phyloP scores from a whole-genome alignment of 2,329 filamentous ascomycete genomes.

The Fonsecaea nubica region DNA sequence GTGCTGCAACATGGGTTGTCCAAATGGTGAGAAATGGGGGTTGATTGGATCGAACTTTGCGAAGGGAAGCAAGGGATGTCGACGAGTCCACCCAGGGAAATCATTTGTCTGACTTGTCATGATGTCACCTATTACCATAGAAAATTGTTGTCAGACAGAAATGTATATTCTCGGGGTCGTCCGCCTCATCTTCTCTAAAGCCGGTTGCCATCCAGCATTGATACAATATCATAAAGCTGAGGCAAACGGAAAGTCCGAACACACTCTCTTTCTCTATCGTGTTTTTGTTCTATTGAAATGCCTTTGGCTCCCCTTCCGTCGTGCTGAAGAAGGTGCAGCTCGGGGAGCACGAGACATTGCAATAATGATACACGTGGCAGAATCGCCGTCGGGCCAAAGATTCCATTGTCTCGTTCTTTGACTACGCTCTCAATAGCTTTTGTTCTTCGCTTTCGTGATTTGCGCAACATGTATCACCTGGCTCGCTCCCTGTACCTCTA shows the following conservation, averaged over 20 bases:
- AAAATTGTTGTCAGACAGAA: background rate
- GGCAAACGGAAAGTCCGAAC: background rate
- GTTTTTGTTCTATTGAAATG: background rate
- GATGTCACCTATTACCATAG: background rate
- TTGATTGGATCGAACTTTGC: background rate
- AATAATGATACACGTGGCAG: slow-evolving; percentile 35
- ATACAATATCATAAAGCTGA: background rate
- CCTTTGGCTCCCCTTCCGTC: background rate
- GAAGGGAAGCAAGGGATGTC: background rate
- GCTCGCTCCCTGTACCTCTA: slow-evolving; percentile 93
- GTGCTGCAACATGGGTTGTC: background rate
- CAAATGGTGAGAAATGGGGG: background rate
- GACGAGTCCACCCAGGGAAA: background rate
- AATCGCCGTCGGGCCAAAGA: slow-evolving; percentile 15
- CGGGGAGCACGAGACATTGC: background rate
- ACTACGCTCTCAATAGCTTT: background rate
- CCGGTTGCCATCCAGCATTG: background rate
- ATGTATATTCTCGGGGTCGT: background rate
- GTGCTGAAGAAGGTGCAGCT: background rate
- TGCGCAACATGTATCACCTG: slow-evolving; percentile 81
- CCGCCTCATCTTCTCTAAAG: background rate
- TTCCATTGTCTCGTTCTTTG: slow-evolving; percentile 16
- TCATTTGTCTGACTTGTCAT: background rate
- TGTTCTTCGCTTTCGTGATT: background rate
- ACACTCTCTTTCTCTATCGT: background rate